A percentile compares a stretch with the other conserved stretches of the same genome.
phyloP scores from a whole-genome alignment of 192 early-diverging fungal genomes.

The Spizellomyces sp. region DNA sequence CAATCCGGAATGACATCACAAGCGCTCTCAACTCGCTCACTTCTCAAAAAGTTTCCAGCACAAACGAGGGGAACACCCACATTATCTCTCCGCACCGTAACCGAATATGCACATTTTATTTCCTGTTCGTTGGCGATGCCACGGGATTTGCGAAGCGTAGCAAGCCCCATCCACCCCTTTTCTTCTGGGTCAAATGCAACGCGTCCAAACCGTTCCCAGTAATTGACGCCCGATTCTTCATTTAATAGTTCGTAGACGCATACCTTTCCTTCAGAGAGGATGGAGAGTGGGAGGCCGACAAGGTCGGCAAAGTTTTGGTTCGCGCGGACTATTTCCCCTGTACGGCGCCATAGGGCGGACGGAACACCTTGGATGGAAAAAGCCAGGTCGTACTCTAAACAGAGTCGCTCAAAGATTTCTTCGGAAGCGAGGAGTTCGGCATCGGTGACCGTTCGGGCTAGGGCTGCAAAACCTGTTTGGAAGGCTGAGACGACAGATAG shows the following conservation, averaged over 20 bases:
- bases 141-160: background rate
- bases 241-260: slow-evolving; percentile 42
- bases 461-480: slow-evolving; percentile 77
- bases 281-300: slow-evolving; percentile 75
- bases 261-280: slow-evolving; percentile 68
- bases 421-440: slow-evolving; percentile 77
- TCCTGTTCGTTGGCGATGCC: background rate
- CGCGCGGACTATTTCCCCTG: slow-evolving; percentile 90
- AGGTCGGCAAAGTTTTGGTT: slow-evolving; percentile 83
- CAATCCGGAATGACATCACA: too few relatives aligned
- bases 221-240: slow-evolving; percentile 41
- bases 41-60: too few relatives aligned
- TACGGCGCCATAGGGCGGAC: slow-evolving; percentile 88
- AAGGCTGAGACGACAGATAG: slow-evolving; percentile 79
- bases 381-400: slow-evolving; percentile 86
- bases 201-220: slow-evolving; percentile 49
- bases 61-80: slow-evolving; percentile 7
- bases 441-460: slow-evolving; percentile 82
- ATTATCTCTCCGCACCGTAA: slow-evolving; percentile 44
- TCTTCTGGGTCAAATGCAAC: slow-evolving; percentile 42
- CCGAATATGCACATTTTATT: slow-evolving; percentile 31
- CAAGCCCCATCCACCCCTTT: slow-evolving; percentile 6
- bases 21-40: too few relatives aligned
- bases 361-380: slow-evolving; percentile 88
- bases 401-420: slow-evolving; percentile 83